A percentile compares a stretch with the other conserved stretches of the same genome.
Evolutionary conservation across 805 yeast genomes (phyloP).

Genomic region (Suhomyces faveliae): DNA sequence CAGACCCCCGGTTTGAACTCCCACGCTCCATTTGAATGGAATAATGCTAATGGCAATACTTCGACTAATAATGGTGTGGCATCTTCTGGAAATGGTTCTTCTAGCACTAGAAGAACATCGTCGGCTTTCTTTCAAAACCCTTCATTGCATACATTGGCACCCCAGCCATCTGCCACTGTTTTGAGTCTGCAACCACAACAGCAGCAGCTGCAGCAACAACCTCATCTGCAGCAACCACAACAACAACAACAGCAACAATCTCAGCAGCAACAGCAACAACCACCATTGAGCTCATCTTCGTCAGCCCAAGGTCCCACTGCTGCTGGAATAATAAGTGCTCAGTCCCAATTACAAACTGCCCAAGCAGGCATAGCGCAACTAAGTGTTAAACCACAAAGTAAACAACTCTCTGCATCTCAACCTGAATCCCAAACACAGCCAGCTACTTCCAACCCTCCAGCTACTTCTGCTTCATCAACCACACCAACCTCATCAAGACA

Average conservation of each 20-base stretch:
- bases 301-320: slow-evolving; percentile 13
- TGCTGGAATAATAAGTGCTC: slow-evolving; percentile 9
- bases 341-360: slow-evolving; percentile 6
- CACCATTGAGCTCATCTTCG: slow-evolving; percentile 2
- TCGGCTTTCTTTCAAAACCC: slow-evolving; percentile 49
- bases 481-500: slow-evolving; percentile 10
- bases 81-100: slow-evolving; percentile 2
- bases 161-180: neutral
- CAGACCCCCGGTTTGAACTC: slow-evolving; percentile 37
- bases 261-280: slow-evolving; percentile 12
- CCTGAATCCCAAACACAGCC: slow-evolving; percentile 8
- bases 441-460: neutral
- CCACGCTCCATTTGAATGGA: slow-evolving; percentile 37
- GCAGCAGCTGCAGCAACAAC: slow-evolving; percentile 7
- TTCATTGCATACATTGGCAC: slow-evolving; percentile 7
- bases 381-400: neutral
- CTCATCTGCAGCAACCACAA: slow-evolving; percentile 2
- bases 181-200: slow-evolving; percentile 4
- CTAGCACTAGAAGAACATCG: slow-evolving; percentile 44
- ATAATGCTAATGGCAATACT: slow-evolving; percentile 3
- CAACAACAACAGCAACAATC: slow-evolving; percentile 10
- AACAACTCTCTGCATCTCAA: slow-evolving; percentile 18
- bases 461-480: neutral
- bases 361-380: slow-evolving; percentile 4
- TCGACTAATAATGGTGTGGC: neutral